Conservation (phyloP, 1,284 basidiomycete species). For the Psilocybe mexicana region DNA sequence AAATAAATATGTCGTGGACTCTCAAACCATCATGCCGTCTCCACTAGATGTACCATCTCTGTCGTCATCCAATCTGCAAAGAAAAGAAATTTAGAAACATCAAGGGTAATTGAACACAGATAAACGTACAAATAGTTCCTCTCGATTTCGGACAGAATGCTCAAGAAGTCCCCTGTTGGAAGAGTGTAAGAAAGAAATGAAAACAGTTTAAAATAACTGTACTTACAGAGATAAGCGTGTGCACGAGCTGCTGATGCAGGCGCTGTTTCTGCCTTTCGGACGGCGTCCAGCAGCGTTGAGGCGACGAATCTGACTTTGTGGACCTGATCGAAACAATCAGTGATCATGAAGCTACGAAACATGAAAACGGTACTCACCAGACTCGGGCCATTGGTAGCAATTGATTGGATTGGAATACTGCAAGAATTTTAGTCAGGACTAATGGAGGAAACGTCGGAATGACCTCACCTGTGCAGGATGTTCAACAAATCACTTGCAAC, state of each 20-base stretch:
- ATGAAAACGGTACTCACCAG: constrained; percentile 45
- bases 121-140: constrained; percentile 74
- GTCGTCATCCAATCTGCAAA: constrained; percentile 71
- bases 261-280: constrained; percentile 76
- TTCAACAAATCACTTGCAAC: constrained; percentile 81
- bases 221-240: constrained; percentile 77
- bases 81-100: constrained; percentile 12
- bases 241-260: constrained; percentile 75
- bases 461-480: constrained; percentile 70
- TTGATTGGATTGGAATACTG: constrained; percentile 87
- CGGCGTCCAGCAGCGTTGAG: constrained; percentile 83
- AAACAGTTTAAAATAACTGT: constrained; percentile 17
- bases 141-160: constrained; percentile 86
- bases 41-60: constrained; percentile 60
- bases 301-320: constrained; percentile 90
- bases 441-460: background rate
- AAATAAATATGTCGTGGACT: constrained; percentile 14
- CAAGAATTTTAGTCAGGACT: constrained; percentile 4
- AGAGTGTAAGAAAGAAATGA: constrained; percentile 8
- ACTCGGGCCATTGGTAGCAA: constrained; percentile 84
- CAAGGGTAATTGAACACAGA: constrained; percentile 11
- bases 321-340: constrained; percentile 44
- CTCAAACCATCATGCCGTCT: constrained; percentile 53
- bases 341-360: background rate
- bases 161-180: constrained; percentile 80